A percentile compares a stretch with the other conserved stretches of the same genome.
These are phyloP conservation scores for Sistotremastrum niveocremeum DNA, from an alignment of 768 basidiomycete genomes.

Conservation along the genomic window DNA sequence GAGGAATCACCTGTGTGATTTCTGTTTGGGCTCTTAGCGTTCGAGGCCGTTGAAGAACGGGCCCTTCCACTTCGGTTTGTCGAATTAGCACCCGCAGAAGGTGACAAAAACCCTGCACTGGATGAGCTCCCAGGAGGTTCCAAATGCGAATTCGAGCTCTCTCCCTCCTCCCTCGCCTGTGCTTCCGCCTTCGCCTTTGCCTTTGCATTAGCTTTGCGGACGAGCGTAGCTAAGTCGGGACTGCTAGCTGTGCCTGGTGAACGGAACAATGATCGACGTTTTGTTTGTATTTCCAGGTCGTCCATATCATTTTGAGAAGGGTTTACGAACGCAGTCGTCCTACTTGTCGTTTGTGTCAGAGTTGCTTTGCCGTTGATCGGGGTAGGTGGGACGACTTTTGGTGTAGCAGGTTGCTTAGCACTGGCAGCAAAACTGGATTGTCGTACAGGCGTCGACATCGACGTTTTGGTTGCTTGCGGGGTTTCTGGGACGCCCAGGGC, in stretches of 20 bases:
- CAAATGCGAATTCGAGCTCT: neutral
- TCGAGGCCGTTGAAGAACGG: too few relatives aligned
- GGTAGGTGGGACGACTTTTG: slow-evolving; percentile 53
- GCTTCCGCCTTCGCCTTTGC: slow-evolving; percentile 30
- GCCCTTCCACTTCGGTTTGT: too few relatives aligned
- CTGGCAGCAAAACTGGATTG: slow-evolving; percentile 20
- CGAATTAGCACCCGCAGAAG: too few relatives aligned
- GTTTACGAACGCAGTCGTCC: slow-evolving; percentile 2
- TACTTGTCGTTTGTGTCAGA: slow-evolving; percentile 19
- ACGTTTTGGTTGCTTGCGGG: slow-evolving; percentile 27
- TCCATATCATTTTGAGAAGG: slow-evolving; percentile 34
- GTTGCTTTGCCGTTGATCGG: slow-evolving; percentile 18
- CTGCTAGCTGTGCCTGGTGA: slow-evolving; percentile 82
- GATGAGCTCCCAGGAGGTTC: too few relatives aligned
- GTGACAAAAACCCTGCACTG: too few relatives aligned
- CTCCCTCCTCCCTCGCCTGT: slow-evolving; percentile 19
- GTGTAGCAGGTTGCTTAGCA: slow-evolving; percentile 38
- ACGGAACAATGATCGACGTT: slow-evolving; percentile 76
- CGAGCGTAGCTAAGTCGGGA: slow-evolving; percentile 79
- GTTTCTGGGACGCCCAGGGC: slow-evolving; percentile 44
- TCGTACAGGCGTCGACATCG: slow-evolving; percentile 25
- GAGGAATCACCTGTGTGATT: too few relatives aligned
- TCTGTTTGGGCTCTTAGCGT: too few relatives aligned
- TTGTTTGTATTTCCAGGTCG: slow-evolving; percentile 53
- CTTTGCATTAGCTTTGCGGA: slow-evolving; percentile 70